Evolutionary conservation across 2,329 filamentous ascomycete genomes (phyloP).

Genomic region (Cucurbitaria berberidis): DNA sequence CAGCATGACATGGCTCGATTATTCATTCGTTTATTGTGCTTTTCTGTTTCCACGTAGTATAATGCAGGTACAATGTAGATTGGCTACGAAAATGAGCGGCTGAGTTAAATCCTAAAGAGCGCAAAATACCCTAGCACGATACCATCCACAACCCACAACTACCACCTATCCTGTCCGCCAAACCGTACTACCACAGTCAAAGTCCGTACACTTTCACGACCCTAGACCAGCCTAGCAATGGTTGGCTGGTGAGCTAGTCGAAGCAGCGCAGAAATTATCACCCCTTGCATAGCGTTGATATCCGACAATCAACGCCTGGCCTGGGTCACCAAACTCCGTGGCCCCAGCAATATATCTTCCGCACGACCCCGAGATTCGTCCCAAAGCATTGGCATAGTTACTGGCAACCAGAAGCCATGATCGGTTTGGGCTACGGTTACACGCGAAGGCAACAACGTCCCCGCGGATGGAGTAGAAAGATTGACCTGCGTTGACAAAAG

Average conservation of each 20-base stretch:
- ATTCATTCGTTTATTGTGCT: no score
- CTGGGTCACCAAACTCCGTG: background rate
- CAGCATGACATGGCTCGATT: no score
- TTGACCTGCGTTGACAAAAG: background rate
- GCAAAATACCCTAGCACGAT: no score
- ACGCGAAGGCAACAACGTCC: background rate
- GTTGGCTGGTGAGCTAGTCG: constrained; percentile 1
- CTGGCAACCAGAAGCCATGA: background rate
- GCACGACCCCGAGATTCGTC: background rate
- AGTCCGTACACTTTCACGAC: constrained; percentile 57
- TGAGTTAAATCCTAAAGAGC: no score
- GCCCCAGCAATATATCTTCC: background rate
- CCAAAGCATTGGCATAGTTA: background rate
- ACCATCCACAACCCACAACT: no score
- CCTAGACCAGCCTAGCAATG: constrained; percentile 61
- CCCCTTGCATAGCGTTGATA: constrained; percentile 2
- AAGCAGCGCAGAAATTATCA: constrained; percentile 3
- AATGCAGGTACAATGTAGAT: no score
- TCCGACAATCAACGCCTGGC: background rate
- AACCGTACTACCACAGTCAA: no score
- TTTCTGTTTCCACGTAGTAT: no score
- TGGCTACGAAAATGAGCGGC: no score
- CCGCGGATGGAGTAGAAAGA: background rate
- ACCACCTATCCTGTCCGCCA: no score
- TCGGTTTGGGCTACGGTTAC: background rate